These are phyloP conservation scores for Scleromitrula shiraiana DNA, from an alignment of 2,329 filamentous ascomycete species.

Conservation along the genomic window DNA sequence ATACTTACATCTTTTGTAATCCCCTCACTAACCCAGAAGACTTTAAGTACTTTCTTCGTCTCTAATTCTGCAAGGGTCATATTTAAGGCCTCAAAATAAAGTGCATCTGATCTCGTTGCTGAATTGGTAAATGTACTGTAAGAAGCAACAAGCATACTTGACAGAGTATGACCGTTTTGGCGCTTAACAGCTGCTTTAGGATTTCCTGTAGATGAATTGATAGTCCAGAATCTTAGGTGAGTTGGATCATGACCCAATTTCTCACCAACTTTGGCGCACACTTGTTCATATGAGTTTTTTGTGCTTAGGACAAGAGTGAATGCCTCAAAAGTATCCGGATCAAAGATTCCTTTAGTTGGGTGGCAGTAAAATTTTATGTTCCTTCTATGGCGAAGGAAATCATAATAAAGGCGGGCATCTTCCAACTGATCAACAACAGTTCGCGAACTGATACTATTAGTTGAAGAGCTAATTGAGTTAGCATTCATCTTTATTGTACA, in stretches of 20 bases:
- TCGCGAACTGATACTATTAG: constrained; percentile 12
- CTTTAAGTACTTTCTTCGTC: constrained; percentile 78
- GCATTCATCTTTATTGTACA: background rate
- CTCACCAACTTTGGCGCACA: constrained; percentile 76
- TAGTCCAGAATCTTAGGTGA: constrained; percentile 85
- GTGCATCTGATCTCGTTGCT: constrained; percentile 63
- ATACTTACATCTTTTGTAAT: constrained; percentile 74
- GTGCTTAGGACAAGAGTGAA: constrained; percentile 77
- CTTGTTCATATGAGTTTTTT: constrained; percentile 83
- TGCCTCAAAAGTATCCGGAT: constrained; percentile 45
- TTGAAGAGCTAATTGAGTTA: background rate
- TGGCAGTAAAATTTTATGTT: constrained; percentile 70
- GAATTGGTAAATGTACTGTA: constrained; percentile 64
- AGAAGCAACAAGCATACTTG: constrained; percentile 68
- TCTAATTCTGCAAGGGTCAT: constrained; percentile 91
- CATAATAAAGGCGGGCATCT: constrained; percentile 82
- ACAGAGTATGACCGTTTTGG: constrained; percentile 55
- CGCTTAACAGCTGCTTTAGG: constrained; percentile 74
- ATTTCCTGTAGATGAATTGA: constrained; percentile 68
- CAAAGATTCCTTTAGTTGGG: constrained; percentile 41
- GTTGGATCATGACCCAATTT: constrained; percentile 70
- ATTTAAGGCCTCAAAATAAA: constrained; percentile 90
- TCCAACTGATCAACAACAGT: constrained; percentile 42
- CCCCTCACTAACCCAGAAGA: constrained; percentile 82
- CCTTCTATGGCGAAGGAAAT: constrained; percentile 81